Percentiles rank a stretch among this genome's conserved stretches.
phyloP scores from a whole-genome alignment of 495 filamentous ascomycete genomes.

The Daldinia childiae region DNA sequence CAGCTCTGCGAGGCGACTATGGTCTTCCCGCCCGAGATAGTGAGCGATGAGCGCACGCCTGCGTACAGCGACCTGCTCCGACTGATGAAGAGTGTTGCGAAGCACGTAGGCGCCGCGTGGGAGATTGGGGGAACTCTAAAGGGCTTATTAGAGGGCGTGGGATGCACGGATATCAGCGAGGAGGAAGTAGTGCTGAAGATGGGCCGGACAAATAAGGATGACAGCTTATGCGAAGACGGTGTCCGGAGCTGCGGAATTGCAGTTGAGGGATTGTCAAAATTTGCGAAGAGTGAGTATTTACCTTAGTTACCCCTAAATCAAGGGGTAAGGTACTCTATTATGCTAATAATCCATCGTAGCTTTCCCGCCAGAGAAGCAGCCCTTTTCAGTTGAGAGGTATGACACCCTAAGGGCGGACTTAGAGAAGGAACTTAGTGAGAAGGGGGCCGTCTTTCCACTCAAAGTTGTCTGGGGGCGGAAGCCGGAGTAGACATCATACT shows the following conservation, averaged over 20 bases:
- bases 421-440: background rate
- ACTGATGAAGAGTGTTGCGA: background rate
- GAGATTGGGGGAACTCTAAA: background rate
- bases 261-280: background rate
- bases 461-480: background rate
- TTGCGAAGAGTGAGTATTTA: background rate
- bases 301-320: background rate
- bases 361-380: background rate
- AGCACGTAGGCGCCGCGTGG: background rate
- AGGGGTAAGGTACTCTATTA: background rate
- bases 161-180: background rate
- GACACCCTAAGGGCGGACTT: background rate
- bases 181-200: background rate
- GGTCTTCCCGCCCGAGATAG: background rate
- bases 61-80: background rate
- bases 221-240: background rate
- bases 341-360: background rate
- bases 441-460: background rate
- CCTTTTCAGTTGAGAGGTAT: background rate
- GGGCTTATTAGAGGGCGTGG: background rate
- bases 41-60: background rate
- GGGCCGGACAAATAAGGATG: background rate
- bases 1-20: constrained; percentile 2
- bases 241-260: background rate
- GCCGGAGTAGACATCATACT: background rate